Evolutionary conservation across 805 yeast species (phyloP).

Genomic region (Teunomyces panamensis): DNA sequence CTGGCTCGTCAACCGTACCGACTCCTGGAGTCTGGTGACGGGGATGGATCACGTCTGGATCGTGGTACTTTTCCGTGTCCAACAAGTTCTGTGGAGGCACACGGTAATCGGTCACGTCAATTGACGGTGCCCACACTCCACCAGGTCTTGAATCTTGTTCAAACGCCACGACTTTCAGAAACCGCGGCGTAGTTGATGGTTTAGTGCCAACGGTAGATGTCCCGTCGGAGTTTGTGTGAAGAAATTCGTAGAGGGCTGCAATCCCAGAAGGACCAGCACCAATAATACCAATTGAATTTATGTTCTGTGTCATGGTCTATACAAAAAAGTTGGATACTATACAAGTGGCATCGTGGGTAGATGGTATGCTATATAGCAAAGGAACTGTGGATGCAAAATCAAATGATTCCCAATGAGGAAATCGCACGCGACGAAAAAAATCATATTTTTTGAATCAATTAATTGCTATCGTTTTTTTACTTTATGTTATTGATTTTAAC

Average conservation of each 20-base stretch:
- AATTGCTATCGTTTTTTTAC: no score
- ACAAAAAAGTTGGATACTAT: no score
- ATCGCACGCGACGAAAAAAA: background rate
- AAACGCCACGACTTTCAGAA: conserved; percentile 38
- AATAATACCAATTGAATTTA: conserved; percentile 54
- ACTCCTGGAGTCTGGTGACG: conserved; percentile 14
- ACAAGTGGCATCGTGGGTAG: no score
- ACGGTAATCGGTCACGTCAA: conserved; percentile 16
- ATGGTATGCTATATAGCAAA: background rate
- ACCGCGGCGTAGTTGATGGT: conserved; percentile 18
- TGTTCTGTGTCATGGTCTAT: conserved; percentile 1
- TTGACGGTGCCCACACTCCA: conserved; percentile 42
- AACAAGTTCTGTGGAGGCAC: conserved; percentile 31
- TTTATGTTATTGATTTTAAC: background rate
- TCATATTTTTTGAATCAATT: no score
- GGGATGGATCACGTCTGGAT: conserved; percentile 28
- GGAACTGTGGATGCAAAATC: no score
- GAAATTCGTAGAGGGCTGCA: conserved; percentile 24
- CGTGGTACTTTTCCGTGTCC: conserved; percentile 19
- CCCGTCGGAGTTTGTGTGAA: conserved; percentile 24
- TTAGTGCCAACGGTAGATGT: conserved; percentile 13
- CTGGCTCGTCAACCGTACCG: conserved; percentile 16
- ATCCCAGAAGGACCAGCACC: conserved; percentile 74
- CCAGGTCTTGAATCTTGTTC: conserved; percentile 43
- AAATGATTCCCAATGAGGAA: background rate